Conservation (phyloP, 139 green algal species). For the Asterochloris erici region DNA sequence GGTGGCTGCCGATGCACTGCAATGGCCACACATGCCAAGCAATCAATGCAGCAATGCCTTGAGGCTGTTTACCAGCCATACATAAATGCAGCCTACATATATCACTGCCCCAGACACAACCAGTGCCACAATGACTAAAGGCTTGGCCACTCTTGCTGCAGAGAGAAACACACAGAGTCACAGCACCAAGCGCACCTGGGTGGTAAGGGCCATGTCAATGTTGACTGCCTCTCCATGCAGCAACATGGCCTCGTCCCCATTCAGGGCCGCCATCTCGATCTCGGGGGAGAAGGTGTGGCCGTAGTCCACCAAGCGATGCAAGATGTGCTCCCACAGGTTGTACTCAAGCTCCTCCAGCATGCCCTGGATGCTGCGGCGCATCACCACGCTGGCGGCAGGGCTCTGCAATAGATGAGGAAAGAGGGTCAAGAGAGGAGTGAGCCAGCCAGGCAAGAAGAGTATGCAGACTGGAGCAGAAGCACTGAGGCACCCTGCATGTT, state of each 20-base stretch:
- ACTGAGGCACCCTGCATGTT: background rate
- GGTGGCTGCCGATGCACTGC: too few species aligned
- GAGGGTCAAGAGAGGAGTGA: background rate
- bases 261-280: constrained; percentile 52
- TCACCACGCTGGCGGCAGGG: constrained; percentile 15
- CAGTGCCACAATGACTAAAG: background rate
- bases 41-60: too few species aligned
- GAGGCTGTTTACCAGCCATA: too few species aligned
- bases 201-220: constrained; percentile 58
- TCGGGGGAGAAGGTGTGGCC: constrained; percentile 49
- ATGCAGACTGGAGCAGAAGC: too few species aligned
- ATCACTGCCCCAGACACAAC: background rate
- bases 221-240: constrained; percentile 56
- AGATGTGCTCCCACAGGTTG: constrained; percentile 52
- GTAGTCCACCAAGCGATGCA: constrained; percentile 49
- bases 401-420: constrained; percentile 2
- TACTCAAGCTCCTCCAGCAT: constrained; percentile 58
- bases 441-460: background rate
- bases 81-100: background rate
- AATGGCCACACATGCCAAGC: too few species aligned
- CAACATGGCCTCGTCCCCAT: constrained; percentile 19
- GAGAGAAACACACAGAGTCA: background rate
- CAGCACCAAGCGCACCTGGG: constrained; percentile 22
- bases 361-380: constrained; percentile 44
- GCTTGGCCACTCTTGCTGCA: background rate